Conservation (phyloP, 495 filamentous ascomycete genomes). For the Penicillium longicatenatum region DNA sequence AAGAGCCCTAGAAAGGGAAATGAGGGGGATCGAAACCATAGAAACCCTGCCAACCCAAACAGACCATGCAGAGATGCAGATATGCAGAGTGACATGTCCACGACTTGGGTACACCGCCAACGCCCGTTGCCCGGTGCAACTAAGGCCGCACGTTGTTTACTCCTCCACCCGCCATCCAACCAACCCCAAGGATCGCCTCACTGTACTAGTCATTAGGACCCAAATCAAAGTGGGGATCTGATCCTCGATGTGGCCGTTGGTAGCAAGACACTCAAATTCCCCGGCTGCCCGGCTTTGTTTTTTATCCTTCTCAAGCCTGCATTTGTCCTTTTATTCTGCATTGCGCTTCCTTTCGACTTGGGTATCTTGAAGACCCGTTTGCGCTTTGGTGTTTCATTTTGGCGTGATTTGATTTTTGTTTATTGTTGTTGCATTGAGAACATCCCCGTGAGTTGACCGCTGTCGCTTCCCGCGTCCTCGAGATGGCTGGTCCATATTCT, state of each 20-base stretch:
- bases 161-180: constrained; percentile 27
- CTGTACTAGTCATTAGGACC: constrained; percentile 23
- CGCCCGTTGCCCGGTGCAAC: constrained; percentile 46
- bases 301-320: constrained; percentile 16
- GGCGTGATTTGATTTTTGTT: constrained; percentile 11
- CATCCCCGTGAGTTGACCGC: constrained; percentile 29
- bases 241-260: constrained; percentile 35
- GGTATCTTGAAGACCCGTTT: constrained; percentile 8
- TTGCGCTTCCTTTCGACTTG: constrained; percentile 10
- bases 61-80: background rate
- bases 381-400: constrained; percentile 4
- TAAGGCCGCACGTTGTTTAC: constrained; percentile 42
- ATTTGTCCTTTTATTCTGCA: constrained; percentile 18
- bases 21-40: background rate
- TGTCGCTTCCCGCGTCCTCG: constrained; percentile 25
- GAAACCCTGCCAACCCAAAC: background rate
- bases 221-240: constrained; percentile 26
- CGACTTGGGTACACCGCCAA: constrained; percentile 29
- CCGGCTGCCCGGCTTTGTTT: constrained; percentile 29
- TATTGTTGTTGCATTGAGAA: constrained; percentile 15
- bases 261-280: constrained; percentile 38
- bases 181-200: constrained; percentile 32
- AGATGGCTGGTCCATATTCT: constrained; percentile 8
- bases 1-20: background rate
- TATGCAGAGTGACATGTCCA: constrained; percentile 13